These are phyloP conservation scores for Cystobasidium sp. DNA, from an alignment of 1,284 basidiomycete species.

Conservation along the genomic window DNA sequence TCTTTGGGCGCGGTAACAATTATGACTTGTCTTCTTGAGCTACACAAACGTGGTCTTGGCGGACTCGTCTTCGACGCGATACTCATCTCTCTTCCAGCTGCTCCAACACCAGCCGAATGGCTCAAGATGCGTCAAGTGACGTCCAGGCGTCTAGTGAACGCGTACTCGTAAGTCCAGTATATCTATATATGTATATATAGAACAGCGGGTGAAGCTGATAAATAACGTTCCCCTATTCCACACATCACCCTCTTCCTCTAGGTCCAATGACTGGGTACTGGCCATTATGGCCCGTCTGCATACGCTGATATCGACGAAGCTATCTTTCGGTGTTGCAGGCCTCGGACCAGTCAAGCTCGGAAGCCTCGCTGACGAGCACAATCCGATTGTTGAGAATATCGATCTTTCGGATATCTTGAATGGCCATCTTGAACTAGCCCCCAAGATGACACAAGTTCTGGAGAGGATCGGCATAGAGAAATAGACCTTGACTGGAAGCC, in stretches of 20 bases:
- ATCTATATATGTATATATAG: not conserved
- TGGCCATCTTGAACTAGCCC: conserved; percentile 38
- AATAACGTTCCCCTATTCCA: not conserved
- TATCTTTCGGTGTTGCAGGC: conserved; percentile 57
- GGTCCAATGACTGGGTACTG: conserved; percentile 61
- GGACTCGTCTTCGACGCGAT: conserved; percentile 59
- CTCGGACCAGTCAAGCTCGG: conserved; percentile 56
- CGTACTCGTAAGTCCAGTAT: conserved; percentile 47
- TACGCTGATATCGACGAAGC: conserved; percentile 59
- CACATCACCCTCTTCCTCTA: conserved; percentile 47
- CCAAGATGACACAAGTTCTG: conserved; percentile 41
- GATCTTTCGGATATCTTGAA: conserved; percentile 44
- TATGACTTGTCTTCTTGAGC: conserved; percentile 61
- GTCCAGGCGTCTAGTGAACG: conserved; percentile 61
- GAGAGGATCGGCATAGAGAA: conserved; percentile 29
- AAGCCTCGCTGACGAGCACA: conserved; percentile 1
- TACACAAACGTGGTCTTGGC: conserved; percentile 52
- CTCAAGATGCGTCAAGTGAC: conserved; percentile 59
- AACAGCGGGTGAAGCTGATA: not conserved
- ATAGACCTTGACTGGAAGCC: not conserved
- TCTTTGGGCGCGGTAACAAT: conserved; percentile 63
- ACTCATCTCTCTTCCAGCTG: conserved; percentile 17
- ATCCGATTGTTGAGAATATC: conserved; percentile 37
- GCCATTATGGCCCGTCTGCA: conserved; percentile 62
- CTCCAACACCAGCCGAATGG: conserved; percentile 58